Base-by-base conservation (phyloP, 495 filamentous ascomycete genomes). In the Sabuloglossum arenarium region DNA sequence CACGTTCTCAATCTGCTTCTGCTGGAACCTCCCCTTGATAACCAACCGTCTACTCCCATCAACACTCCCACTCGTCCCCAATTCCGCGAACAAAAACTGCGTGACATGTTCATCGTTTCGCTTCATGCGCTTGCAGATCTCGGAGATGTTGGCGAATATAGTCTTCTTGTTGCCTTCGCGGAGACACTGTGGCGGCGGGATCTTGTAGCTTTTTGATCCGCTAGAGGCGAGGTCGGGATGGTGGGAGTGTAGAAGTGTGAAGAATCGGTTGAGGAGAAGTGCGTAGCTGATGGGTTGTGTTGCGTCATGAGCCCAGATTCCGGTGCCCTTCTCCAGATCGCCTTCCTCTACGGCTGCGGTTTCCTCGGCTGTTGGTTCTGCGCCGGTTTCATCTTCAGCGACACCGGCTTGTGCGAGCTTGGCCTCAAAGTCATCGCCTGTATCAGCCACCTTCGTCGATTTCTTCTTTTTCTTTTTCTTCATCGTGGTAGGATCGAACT, bases 151-250 rank as follows among this genome's bases (percentile, higher is more conserved):
- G 70, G 91, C 91, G 67, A 96, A 98, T 63, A 97, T 94, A 54
- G 91, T 97, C 84, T 94, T 95, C 79, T 94, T 95, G 79, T 97
- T 97, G 67, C 91, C 91, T 86, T 98, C 93, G 72, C 93, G 88
- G 49, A 97, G 76, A 71, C 90, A 94, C 73, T 98, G 93, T n/a
- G 91, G 91, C 12, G 91, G 91, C 19, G 91, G 93, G 63, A 98
- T 98, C 77, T 96, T 96, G 76, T 98, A 98, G 64, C 84, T 89
- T 72, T 85, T 86, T 59, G 82, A 78, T 53, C 90, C 91, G 68
- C 79, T 81, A 21, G 84, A 84, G 16, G 88, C 79, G 56, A 97
- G 80, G 63, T 97, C 91, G 62, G 91, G 91, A 74, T 98, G 90
- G 73, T 90, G 86, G 68, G 82, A 82, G 69, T 90, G 78, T 55